Conservation (phyloP, 2,329 filamentous ascomycete genomes). For the Thielaviopsis euricoi region DNA sequence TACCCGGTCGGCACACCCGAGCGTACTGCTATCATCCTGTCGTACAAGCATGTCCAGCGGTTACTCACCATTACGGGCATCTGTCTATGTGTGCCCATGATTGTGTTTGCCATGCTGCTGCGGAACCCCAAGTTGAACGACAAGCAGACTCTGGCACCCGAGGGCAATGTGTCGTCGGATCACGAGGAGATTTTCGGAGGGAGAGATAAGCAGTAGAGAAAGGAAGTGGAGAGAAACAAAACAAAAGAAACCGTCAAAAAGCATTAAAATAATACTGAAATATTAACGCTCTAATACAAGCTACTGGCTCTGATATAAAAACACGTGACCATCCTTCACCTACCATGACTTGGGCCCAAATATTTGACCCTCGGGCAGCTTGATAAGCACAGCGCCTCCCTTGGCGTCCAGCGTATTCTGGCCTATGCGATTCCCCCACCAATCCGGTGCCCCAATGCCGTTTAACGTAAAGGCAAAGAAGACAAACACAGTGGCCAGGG, state of each 20-base stretch:
- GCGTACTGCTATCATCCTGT: conserved; percentile 25
- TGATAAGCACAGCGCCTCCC: conserved; percentile 40
- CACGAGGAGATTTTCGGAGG: not conserved
- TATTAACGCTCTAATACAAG: not conserved
- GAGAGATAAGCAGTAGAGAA: not conserved
- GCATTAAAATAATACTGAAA: too few relatives aligned
- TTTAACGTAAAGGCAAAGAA: conserved; percentile 54
- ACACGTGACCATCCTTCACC: not conserved
- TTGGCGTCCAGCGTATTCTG: conserved; percentile 43
- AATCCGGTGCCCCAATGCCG: conserved; percentile 42
- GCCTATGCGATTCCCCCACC: conserved; percentile 53
- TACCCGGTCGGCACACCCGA: conserved; percentile 28
- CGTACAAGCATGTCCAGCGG: conserved; percentile 31
- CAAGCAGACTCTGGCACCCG: conserved; percentile 26
- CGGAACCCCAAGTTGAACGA: conserved; percentile 31
- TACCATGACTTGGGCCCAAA: conserved; percentile 46
- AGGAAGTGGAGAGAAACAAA: not conserved
- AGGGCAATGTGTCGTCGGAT: not conserved
- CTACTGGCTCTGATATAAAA: not conserved
- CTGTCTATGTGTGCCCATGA: conserved; percentile 31
- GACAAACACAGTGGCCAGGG: conserved; percentile 48
- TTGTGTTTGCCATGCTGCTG: conserved; percentile 25
- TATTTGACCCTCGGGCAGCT: conserved; percentile 33
- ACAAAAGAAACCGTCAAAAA: too few relatives aligned
- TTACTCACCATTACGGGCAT: conserved; percentile 32